A percentile compares a stretch with the other conserved stretches of the same genome.
Evolutionary conservation across 768 basidiomycete species (phyloP).

Genomic region (Trametes cubensis): DNA sequence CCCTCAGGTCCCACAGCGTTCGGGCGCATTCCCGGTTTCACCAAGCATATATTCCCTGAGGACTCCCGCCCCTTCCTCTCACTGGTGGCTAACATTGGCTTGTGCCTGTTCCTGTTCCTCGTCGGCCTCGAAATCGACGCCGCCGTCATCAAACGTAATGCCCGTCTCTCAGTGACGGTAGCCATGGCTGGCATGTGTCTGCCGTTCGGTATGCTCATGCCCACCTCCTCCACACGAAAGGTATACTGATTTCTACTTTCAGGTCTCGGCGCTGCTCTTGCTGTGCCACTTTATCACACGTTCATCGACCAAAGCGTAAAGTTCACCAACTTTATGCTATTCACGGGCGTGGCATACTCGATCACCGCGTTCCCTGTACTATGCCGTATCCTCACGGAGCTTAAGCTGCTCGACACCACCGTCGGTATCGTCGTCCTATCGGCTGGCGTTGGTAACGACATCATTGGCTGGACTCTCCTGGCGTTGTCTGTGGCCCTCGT

Average conservation of each 20-base stretch:
- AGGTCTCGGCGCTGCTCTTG: conserved; percentile 67
- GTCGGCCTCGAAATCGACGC: conserved; percentile 92
- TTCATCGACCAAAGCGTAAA: conserved; percentile 70
- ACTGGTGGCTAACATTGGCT: conserved; percentile 87
- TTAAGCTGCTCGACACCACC: conserved; percentile 87
- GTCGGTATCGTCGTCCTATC: conserved; percentile 93
- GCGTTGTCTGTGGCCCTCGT: conserved; percentile 92
- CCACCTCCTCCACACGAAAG: background rate
- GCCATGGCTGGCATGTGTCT: conserved; percentile 83
- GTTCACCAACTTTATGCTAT: conserved; percentile 92
- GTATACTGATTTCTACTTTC: background rate
- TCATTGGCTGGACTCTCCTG: conserved; percentile 76
- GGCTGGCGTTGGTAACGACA: conserved; percentile 89
- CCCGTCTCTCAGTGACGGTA: conserved; percentile 64
- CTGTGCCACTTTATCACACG: conserved; percentile 68
- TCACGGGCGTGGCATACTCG: conserved; percentile 88
- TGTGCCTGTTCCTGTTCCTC: conserved; percentile 88
- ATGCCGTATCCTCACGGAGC: conserved; percentile 86
- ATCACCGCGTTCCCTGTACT: conserved; percentile 88
- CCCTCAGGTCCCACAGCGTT: conserved; percentile 52
- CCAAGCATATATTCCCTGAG: conserved; percentile 78
- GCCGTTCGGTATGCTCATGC: conserved; percentile 63
- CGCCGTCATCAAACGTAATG: conserved; percentile 76
- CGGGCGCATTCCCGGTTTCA: conserved; percentile 88
- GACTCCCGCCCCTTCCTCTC: conserved; percentile 75